Conservation (phyloP, 2,329 filamentous ascomycete species). For the Epichloe baconii region DNA sequence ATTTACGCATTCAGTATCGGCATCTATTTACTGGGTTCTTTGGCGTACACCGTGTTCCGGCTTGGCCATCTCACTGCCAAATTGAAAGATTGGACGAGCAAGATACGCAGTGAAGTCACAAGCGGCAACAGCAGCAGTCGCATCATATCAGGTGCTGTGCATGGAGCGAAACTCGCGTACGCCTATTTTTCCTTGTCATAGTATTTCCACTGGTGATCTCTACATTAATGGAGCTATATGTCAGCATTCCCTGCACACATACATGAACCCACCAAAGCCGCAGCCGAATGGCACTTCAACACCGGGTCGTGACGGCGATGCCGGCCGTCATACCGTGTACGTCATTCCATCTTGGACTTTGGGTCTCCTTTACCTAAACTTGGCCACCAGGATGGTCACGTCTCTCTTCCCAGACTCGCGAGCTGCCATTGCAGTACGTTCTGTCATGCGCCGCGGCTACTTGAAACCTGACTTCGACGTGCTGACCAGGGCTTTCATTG, state of each 20-base stretch:
- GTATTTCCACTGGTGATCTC: constrained; percentile 72
- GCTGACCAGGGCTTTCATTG: constrained; percentile 74
- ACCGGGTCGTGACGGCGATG: constrained; percentile 7
- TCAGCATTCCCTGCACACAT: constrained; percentile 80
- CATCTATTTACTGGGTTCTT: constrained; percentile 62
- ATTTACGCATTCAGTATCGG: constrained; percentile 93
- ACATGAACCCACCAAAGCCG: constrained; percentile 37
- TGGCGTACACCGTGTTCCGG: constrained; percentile 49
- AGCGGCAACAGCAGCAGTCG: constrained; percentile 12
- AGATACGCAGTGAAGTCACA: constrained; percentile 11
- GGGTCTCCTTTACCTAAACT: constrained; percentile 78
- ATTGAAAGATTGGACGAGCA: constrained; percentile 17
- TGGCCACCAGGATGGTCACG: constrained; percentile 56
- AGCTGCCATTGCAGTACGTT: constrained; percentile 59
- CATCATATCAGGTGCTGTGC: constrained; percentile 16
- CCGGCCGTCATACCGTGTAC: constrained; percentile 55
- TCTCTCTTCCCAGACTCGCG: constrained; percentile 56
- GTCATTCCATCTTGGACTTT: constrained; percentile 91
- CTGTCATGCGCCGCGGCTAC: constrained; percentile 63
- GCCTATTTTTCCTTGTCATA: constrained; percentile 64
- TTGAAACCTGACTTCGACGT: constrained; percentile 65
- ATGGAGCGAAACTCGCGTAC: constrained; percentile 47
- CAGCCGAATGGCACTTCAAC: constrained; percentile 14
- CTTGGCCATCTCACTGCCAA: constrained; percentile 25
- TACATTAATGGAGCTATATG: constrained; percentile 72